Conservation (phyloP, 179 eudicot species). For the Nepenthes alata region DNA sequence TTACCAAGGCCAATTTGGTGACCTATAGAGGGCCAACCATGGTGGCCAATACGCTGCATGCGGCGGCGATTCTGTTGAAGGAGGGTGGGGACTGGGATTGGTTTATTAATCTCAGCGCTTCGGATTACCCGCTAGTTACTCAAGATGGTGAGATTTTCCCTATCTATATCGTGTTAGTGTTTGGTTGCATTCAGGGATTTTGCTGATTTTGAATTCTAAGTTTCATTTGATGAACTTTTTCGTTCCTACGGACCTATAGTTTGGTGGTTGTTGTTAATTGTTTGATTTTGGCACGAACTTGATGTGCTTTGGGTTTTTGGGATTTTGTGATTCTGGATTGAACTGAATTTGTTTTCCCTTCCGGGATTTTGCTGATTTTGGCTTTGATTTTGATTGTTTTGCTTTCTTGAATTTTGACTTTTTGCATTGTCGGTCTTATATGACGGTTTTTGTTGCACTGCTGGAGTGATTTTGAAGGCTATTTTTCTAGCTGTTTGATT, state of each 20-base stretch:
- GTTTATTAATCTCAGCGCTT: conserved; percentile 77
- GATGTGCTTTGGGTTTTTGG: neutral
- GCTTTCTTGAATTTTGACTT: too few relatives aligned
- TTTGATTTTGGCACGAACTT: neutral
- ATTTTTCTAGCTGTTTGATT: neutral
- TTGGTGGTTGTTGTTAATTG: too few relatives aligned
- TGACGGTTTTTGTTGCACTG: too few relatives aligned
- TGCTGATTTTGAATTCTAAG: neutral
- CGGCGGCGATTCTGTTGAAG: conserved; percentile 54
- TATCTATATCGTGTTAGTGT: neutral
- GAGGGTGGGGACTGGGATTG: conserved; percentile 60
- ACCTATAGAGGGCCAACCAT: conserved; percentile 81
- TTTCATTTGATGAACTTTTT: neutral
- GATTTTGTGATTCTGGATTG: neutral
- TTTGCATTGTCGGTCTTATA: too few relatives aligned
- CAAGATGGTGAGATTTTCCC: conserved; percentile 54
- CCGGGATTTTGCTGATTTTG: neutral
- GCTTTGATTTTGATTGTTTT: conserved; percentile 3
- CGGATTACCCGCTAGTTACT: conserved; percentile 76
- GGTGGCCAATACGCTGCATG: conserved; percentile 76
- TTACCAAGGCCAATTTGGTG: conserved; percentile 65
- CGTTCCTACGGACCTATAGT: neutral
- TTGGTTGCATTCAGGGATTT: neutral
- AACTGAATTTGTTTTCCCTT: neutral
- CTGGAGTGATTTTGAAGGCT: neutral